Evolutionary conservation across 768 basidiomycete species (phyloP), one percentile per base, ranked within the genome.

Genomic region (Rhodotorula paludigena): DNA sequence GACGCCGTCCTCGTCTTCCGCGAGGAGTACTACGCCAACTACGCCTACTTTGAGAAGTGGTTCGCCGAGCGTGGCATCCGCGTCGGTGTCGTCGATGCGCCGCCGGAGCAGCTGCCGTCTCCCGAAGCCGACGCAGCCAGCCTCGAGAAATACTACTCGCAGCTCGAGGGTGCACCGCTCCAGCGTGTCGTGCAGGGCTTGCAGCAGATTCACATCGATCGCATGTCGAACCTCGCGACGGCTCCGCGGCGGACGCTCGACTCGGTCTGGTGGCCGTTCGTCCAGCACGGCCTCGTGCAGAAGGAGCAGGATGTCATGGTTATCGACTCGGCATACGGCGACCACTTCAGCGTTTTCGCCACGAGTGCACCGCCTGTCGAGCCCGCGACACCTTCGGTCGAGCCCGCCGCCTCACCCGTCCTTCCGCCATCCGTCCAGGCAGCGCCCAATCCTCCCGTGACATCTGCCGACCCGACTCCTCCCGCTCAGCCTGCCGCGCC

Each of bases 231-330:
- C 49, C 83, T 98, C 14, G 83, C 86, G 56, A 83, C 87, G 1
- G 90, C 94, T 86, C 85, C 90, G 6, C 80, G 80, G 16, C 84
- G 92, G 44, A 87, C 92, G 1, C 80, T 89, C 51, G 83, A 91
- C 60, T 82, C 82, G 3, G 82, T 96, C 52, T 98, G 94, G 94
- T 98, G 92, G 91, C 94, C 94, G 0, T 98, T 98, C 76, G 90
- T 92, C 3, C 94, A 98, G 76, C 94, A 98, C 71, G 85, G 84
- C 0, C 81, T 86, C 25, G 81, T 90, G 53, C 83, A 84, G 67
- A 80, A 81, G 56, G 84, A 86, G 60, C 77, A 84, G 48, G 87
- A 92, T 73, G 87, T 97, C 38, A 90, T 86, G 54, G 87, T 93
- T 64, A 90, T 97, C 73, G 92, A 97, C 77, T 93, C 90, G 70